phyloP scores from a whole-genome alignment of 1,139 yeast genomes.

The Hansenula lynferdii region DNA sequence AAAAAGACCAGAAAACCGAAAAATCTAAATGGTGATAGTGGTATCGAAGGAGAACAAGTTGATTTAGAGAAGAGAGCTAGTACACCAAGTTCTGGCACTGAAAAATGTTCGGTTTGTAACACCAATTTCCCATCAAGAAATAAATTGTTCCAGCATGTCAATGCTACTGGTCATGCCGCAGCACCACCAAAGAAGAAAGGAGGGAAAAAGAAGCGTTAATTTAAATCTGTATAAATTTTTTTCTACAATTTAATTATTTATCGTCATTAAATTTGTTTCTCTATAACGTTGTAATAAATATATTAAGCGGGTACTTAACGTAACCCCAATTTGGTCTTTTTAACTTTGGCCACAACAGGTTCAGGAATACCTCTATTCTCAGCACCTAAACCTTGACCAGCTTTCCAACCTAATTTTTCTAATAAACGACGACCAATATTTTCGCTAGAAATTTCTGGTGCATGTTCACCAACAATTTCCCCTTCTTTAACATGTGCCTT shows the following conservation, averaged over 20 bases:
- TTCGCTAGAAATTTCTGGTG: constrained; percentile 69
- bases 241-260: neutral
- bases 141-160: constrained; percentile 74
- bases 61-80: too few species aligned
- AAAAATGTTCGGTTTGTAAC: constrained; percentile 59
- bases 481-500: constrained; percentile 68
- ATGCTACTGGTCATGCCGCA: constrained; percentile 67
- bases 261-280: neutral
- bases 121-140: constrained; percentile 60
- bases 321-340: constrained; percentile 76
- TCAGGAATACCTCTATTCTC: constrained; percentile 77
- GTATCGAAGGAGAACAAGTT: too few species aligned
- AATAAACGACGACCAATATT: constrained; percentile 80
- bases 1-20: constrained; percentile 19
- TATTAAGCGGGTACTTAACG: too few species aligned
- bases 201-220: constrained; percentile 5
- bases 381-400: constrained; percentile 83
- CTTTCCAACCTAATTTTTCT: constrained; percentile 82
- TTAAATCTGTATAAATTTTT: neutral
- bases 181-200: constrained; percentile 27
- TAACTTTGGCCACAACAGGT: constrained; percentile 80
- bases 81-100: constrained; percentile 16
- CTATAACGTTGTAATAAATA: too few species aligned
- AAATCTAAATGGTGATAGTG: too few species aligned
- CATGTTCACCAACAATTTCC: constrained; percentile 81